Evolutionary conservation across 2,329 filamentous ascomycete genomes (phyloP).

Genomic region (Talaromyces sp.): DNA sequence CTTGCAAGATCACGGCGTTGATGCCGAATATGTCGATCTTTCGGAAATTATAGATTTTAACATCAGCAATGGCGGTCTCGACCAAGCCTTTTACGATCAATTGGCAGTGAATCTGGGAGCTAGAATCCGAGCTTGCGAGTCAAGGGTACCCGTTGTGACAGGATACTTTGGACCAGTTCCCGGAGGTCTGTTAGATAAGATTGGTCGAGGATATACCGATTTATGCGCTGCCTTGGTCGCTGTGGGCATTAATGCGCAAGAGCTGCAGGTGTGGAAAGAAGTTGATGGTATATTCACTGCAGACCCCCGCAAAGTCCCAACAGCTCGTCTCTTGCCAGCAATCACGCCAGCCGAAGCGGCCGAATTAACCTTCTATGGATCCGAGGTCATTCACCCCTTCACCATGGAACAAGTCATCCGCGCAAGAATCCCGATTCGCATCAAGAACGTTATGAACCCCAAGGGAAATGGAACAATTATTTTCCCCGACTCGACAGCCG

Average conservation of each 20-base stretch:
- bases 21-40: conserved; percentile 86
- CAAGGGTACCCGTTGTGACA: conserved; percentile 74
- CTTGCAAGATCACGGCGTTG: conserved; percentile 74
- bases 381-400: conserved; percentile 96
- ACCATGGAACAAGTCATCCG: conserved; percentile 91
- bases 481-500: conserved; percentile 66
- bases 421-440: conserved; percentile 63
- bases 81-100: conserved; percentile 66
- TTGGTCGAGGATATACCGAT: conserved; percentile 95
- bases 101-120: conserved; percentile 60
- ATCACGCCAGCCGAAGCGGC: conserved; percentile 95
- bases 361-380: conserved; percentile 89
- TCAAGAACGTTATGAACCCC: conserved; percentile 68
- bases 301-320: conserved; percentile 85
- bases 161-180: conserved; percentile 95
- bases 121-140: conserved; percentile 63
- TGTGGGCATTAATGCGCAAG: conserved; percentile 79
- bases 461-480: conserved; percentile 61
- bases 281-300: conserved; percentile 91
- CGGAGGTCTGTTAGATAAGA: conserved; percentile 82
- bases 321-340: conserved; percentile 78
- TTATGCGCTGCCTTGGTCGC: conserved; percentile 89
- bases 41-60: conserved; percentile 73
- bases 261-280: conserved; percentile 98
- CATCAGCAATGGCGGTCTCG: conserved; percentile 53